Evolutionary conservation across 108 stramenopile genomes (phyloP).

Genomic region (Skeletonema tropicum): DNA sequence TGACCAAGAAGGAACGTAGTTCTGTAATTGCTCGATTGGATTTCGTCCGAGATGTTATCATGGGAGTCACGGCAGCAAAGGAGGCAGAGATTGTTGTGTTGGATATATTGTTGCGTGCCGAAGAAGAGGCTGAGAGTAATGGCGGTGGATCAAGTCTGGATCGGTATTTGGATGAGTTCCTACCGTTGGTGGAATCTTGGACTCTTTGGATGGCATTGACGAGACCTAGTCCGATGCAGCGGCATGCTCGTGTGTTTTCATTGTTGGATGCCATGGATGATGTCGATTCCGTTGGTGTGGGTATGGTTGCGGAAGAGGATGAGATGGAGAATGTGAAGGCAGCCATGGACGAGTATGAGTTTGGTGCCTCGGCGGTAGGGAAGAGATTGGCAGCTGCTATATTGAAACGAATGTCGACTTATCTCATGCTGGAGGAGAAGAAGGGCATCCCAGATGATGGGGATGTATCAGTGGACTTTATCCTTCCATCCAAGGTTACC

Average conservation of each 20-base stretch:
- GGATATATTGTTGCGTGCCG: slow-evolving; percentile 46
- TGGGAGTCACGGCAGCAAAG: slow-evolving; percentile 39
- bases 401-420: slow-evolving; percentile 43
- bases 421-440: slow-evolving; percentile 43
- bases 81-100: slow-evolving; percentile 55
- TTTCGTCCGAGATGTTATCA: slow-evolving; percentile 47
- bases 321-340: slow-evolving; percentile 21
- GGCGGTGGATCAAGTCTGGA: slow-evolving; percentile 17
- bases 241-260: slow-evolving; percentile 41
- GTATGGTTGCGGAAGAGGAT: neutral
- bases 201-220: slow-evolving; percentile 56
- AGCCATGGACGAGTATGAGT: slow-evolving; percentile 36
- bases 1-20: slow-evolving; percentile 20
- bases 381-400: slow-evolving; percentile 49
- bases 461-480: neutral
- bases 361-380: slow-evolving; percentile 46
- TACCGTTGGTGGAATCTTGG: slow-evolving; percentile 41
- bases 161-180: slow-evolving; percentile 39
- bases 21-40: slow-evolving; percentile 30
- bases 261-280: slow-evolving; percentile 54
- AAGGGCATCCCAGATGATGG: slow-evolving; percentile 15
- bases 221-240: slow-evolving; percentile 46
- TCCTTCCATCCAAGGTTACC: neutral
- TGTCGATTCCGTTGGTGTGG: slow-evolving; percentile 26
- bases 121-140: slow-evolving; percentile 11